Base-by-base conservation (phyloP, 1,284 basidiomycete genomes). In the Tranzscheliella williamsii region DNA sequence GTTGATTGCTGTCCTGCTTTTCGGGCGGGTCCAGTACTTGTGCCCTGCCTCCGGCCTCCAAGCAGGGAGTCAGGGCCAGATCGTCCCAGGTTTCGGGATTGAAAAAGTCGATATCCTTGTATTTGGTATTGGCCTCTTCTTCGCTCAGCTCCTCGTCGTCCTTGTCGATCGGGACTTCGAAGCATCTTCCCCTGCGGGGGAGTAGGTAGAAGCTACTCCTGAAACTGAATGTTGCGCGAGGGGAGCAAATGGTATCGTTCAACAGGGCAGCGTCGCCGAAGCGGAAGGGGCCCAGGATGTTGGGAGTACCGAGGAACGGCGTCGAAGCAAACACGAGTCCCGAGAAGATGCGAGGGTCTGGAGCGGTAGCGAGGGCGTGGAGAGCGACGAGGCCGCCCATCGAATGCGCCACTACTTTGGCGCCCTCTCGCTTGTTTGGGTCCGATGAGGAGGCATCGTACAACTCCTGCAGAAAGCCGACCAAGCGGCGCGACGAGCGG, bases 331-430 rank as follows among this genome's bases (percentile, higher is more conserved):
- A 78, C 9, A 78, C 49, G 35, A 78, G 42, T 2, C 68, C 67
- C 18, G 69, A 63, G 31, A 79, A 72, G 32, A 78, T 53, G 7
- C 69, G 58, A 4, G 78, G 78, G 33, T 78, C 69, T 1, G 15
- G 22, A 0, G 67, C 66, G 8, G 37, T 50, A 1, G 72, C 60
- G 4, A 79, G 47, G 0, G 78, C 78, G 30, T 78, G 75, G 2
- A 79, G 61, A 0, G 69, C 58, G 5, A 79, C 74, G 0, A 79
- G 51, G 0, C 78, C 78, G 17, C 78, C 78, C 78, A 79, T 79
- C 3, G 72, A 74, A 38, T 79, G 78, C 4, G 76, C 76, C 1
- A 79, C 53, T 18, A 78, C 70, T 20, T 72, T 70, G 2, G 78
- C 70, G 0, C 76, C 76, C 17, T 63, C 36, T 2, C 76, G 71